These are phyloP conservation scores for Shiraia bambusicola DNA, from an alignment of 2,329 filamentous ascomycete species.

Conservation along the genomic window DNA sequence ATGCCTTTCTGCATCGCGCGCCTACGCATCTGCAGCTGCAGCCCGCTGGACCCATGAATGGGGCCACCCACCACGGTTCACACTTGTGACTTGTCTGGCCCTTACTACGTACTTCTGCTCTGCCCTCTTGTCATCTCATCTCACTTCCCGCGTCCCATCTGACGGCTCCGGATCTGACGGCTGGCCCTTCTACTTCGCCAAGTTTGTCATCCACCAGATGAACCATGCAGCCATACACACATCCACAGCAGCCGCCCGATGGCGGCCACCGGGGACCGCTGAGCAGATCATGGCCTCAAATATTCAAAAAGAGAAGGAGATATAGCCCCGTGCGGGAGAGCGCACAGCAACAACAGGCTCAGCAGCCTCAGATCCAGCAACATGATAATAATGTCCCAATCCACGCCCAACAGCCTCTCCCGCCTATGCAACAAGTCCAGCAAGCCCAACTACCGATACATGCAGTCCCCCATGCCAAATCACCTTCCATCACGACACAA, in stretches of 20 bases:
- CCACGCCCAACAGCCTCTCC: conserved; percentile 1
- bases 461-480: conserved; percentile 17
- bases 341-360: conserved; percentile 22
- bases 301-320: conserved; percentile 37
- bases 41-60: conserved; percentile 15
- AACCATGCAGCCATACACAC: conserved; percentile 26
- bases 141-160: not conserved
- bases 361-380: conserved; percentile 7
- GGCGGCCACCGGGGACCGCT: conserved; percentile 26
- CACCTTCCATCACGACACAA: conserved; percentile 13
- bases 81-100: conserved; percentile 8
- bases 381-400: conserved; percentile 1
- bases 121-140: not conserved
- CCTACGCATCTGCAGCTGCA: conserved; percentile 16
- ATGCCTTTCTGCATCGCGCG: conserved; percentile 17
- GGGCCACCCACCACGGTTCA: conserved; percentile 11
- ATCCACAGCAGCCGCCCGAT: conserved; percentile 15
- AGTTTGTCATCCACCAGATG: conserved; percentile 4
- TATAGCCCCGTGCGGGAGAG: conserved; percentile 33
- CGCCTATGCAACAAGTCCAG: conserved; percentile 5
- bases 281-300: conserved; percentile 33
- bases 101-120: not conserved
- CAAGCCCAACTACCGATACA: conserved; percentile 17
- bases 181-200: not conserved
- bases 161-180: not conserved